Conservation (phyloP, 2,329 filamentous ascomycete genomes). For the Chaetomiaceae sp. region DNA sequence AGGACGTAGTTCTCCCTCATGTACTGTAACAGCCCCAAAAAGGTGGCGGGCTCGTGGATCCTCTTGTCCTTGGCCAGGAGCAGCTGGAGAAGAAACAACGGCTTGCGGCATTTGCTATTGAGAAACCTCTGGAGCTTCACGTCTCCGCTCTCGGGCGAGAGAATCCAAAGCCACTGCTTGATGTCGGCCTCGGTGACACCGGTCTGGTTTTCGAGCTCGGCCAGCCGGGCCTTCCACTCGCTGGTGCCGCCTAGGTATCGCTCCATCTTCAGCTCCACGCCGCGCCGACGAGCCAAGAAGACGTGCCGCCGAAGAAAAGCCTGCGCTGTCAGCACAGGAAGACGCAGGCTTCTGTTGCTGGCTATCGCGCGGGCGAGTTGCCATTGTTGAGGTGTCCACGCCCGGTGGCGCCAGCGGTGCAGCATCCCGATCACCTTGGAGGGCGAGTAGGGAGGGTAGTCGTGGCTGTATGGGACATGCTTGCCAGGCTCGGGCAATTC, state of each 20-base stretch:
- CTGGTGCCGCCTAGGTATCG: conserved; percentile 12
- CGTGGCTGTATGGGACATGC: conserved; percentile 1
- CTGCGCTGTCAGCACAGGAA: conserved; percentile 16
- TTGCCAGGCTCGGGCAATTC: conserved; percentile 3
- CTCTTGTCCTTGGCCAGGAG: conserved; percentile 35
- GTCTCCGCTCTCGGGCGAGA: conserved; percentile 35
- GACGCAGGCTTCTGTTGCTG: conserved; percentile 16
- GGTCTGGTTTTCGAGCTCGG: conserved; percentile 29
- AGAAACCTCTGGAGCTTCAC: conserved; percentile 35
- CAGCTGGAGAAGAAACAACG: conserved; percentile 38
- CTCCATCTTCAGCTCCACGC: conserved; percentile 19
- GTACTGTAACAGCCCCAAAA: conserved; percentile 35
- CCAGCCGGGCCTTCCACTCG: conserved; percentile 32
- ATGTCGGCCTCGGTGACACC: conserved; percentile 35
- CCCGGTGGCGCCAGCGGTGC: conserved; percentile 9
- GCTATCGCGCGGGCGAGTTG: conserved; percentile 18
- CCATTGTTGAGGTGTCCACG: conserved; percentile 13
- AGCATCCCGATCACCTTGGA: conserved; percentile 17
- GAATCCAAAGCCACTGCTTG: conserved; percentile 41
- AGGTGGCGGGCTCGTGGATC: conserved; percentile 31
- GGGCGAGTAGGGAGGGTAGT: conserved; percentile 17
- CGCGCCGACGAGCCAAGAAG: conserved; percentile 17
- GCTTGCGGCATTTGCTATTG: conserved; percentile 33
- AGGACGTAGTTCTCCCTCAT: conserved; percentile 27
- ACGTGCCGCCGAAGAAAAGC: conserved; percentile 16